Base-by-base conservation (phyloP, 805 yeast species). In the Metschnikowia colocasiae region DNA sequence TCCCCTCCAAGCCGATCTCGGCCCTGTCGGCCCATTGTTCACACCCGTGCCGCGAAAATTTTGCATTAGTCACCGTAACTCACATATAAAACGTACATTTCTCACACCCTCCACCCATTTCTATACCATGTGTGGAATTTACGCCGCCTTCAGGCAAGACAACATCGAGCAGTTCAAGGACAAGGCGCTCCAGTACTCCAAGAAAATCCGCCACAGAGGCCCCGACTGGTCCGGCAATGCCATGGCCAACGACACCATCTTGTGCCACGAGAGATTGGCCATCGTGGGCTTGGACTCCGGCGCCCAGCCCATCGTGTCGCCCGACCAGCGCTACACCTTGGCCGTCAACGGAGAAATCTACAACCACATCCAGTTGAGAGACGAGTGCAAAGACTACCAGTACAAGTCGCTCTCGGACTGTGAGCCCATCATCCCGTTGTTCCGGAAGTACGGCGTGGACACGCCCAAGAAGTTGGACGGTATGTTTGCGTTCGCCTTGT, bases 181-280 rank as follows among this genome's bases (percentile, higher is more conserved):
- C 53, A 83, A 83, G 64, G 98, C 98, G 38, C 77, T 94, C 53
- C 95, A 88, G 67, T 78, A 88, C 66, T 79, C 98, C 53, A 92
- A 89, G 71, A 81, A 91, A 72, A 85, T 92, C 67, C 84, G 99
- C 75, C 99, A 94, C 73, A 85, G 99, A 73, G 99, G 99, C 63
- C 99, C 99, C 58, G 99, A 94, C 73, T 94, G 99, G 99, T 79
- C 90, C 32, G 99, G 99, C 63, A 90, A 89, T 82, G 67, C 78
- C 55, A 82, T 83, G 64, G 87, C 87, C 83, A 87, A 89, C 83
- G 67, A 75, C 55, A 88, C 97, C 40, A 83, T 94, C 57, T 71
- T 94, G 57, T 83, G 87, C 59, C 99, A 94, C 68, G 99, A 94
- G 76, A 87, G 99, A 76, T 78, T 94, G 66, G 95, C 98, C 56